Evolutionary conservation across 768 basidiomycete genomes (phyloP).

Genomic region (Cubamyces sp.): DNA sequence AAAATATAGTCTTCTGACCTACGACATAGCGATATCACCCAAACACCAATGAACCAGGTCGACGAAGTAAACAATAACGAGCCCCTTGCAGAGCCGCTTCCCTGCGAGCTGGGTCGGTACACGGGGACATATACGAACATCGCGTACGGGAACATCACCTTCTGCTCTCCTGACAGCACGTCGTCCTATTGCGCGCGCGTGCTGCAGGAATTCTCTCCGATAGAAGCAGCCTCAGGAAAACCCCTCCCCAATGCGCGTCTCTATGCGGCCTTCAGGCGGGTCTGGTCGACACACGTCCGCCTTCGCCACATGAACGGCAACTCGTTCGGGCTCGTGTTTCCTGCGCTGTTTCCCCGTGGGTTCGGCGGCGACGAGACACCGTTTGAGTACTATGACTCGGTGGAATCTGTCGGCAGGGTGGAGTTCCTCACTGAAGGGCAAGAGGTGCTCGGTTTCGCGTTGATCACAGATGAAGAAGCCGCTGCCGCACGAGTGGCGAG

Average conservation of each 20-base stretch:
- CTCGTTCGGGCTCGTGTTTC: conserved; percentile 29
- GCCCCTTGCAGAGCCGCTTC: no score
- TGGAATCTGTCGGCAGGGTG: no score
- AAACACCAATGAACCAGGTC: not conserved
- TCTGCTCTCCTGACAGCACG: conserved; percentile 37
- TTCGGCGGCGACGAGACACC: conserved; percentile 34
- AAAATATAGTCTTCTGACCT: no score
- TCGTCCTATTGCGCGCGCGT: conserved; percentile 33
- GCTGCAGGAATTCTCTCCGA: conserved; percentile 33
- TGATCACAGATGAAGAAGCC: no score
- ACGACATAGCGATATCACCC: no score
- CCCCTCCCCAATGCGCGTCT: not conserved
- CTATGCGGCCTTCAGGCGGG: not conserved
- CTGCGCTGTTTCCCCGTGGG: conserved; percentile 39
- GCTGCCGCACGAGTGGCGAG: no score
- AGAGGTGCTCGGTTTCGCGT: no score
- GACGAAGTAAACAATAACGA: no score
- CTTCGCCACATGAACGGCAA: conserved; percentile 19
- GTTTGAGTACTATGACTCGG: not conserved
- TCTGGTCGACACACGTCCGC: conserved; percentile 37
- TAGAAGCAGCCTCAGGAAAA: not conserved
- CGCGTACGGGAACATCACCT: conserved; percentile 43
- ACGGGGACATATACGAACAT: conserved; percentile 41
- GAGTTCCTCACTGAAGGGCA: no score
- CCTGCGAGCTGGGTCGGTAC: conserved; percentile 28